Evolutionary conservation across 1,284 basidiomycete genomes (phyloP).

Genomic region (Irpex rosettiformis): DNA sequence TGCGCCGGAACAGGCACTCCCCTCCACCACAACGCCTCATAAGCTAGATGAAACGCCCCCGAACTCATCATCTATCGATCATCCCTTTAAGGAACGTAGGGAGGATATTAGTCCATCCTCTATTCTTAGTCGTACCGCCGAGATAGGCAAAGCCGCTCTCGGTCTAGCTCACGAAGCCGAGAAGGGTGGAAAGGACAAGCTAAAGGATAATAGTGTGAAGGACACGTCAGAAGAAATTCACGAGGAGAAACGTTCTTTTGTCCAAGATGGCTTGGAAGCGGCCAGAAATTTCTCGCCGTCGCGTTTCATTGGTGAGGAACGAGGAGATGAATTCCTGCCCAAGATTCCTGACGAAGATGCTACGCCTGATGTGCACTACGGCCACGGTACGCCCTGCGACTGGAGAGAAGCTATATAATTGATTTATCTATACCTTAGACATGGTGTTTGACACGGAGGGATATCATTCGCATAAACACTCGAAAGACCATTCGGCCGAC

Average conservation of each 20-base stretch:
- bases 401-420: constrained; percentile 1
- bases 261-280: constrained; percentile 25
- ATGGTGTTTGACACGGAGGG: constrained; percentile 65
- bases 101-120: constrained; percentile 8
- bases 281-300: constrained; percentile 19
- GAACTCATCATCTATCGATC: not conserved
- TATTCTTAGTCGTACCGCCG: constrained; percentile 24
- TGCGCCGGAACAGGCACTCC: constrained; percentile 26
- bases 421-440: constrained; percentile 33
- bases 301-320: constrained; percentile 15
- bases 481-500: constrained; percentile 36
- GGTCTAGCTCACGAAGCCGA: constrained; percentile 28
- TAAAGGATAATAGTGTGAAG: constrained; percentile 26
- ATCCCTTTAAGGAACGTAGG: constrained; percentile 1
- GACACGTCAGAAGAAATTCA: constrained; percentile 23
- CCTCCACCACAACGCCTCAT: constrained; percentile 2
- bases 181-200: constrained; percentile 24
- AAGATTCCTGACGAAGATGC: constrained; percentile 40
- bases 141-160: constrained; percentile 29
- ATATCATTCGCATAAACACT: constrained; percentile 58
- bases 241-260: constrained; percentile 17
- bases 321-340: constrained; percentile 54
- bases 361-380: constrained; percentile 67
- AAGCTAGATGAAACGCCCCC: not conserved
- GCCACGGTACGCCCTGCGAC: constrained; percentile 40